phyloP scores from a whole-genome alignment of 2,329 filamentous ascomycete species.

The Rhexocercosporidium sp. region DNA sequence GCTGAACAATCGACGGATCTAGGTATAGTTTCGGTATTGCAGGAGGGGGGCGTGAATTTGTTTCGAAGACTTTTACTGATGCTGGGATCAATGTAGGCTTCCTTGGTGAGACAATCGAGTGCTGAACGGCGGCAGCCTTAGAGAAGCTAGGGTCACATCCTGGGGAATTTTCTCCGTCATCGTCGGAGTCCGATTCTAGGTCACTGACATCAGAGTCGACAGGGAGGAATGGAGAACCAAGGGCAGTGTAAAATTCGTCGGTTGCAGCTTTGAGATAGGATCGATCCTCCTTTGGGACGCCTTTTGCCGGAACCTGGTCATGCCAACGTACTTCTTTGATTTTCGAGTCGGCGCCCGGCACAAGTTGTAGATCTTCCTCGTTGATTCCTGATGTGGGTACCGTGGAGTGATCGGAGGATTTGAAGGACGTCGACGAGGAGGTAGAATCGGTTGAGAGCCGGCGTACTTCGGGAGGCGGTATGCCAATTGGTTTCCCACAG shows the following conservation, averaged over 20 bases:
- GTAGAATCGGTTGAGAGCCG: conserved; percentile 19
- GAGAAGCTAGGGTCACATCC: not conserved
- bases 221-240: not conserved
- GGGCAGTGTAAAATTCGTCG: conserved; percentile 6
- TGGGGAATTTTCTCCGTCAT: not conserved
- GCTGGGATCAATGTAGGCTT: not conserved
- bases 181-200: conserved; percentile 45
- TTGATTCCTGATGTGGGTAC: conserved; percentile 25
- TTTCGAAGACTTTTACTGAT: conserved; percentile 16
- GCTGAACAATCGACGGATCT: conserved; percentile 27
- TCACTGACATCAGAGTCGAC: conserved; percentile 24
- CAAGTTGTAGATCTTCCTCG: conserved; percentile 6
- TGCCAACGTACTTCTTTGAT: conserved; percentile 34
- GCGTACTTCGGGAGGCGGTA: conserved; percentile 3
- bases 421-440: conserved; percentile 20
- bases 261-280: not conserved
- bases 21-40: conserved; percentile 10
- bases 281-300: conserved; percentile 9
- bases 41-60: conserved; percentile 8
- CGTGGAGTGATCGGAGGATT: conserved; percentile 23
- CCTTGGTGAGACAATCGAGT: not conserved
- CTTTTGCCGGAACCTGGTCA: conserved; percentile 19
- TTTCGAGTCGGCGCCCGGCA: conserved; percentile 2
- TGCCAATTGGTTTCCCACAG: conserved; percentile 26
- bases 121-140: not conserved